Evolutionary conservation across 208 protist species (phyloP).

Genomic region (Leishmania arabica): DNA sequence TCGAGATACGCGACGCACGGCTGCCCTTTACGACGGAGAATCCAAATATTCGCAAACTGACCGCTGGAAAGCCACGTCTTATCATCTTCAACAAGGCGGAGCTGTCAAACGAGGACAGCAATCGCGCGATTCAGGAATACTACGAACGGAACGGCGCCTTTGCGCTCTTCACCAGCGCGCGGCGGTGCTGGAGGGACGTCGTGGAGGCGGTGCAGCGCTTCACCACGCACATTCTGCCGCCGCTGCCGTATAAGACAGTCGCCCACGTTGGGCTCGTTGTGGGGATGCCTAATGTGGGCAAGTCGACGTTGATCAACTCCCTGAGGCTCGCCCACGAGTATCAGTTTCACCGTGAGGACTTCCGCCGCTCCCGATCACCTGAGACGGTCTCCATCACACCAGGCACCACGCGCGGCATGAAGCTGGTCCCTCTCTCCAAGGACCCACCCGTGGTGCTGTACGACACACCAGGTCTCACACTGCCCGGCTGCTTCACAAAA

Average conservation of each 20-base stretch:
- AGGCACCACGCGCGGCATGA: constrained; percentile 77
- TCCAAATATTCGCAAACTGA: constrained; percentile 69
- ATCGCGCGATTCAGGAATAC: constrained; percentile 75
- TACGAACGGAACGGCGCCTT: constrained; percentile 75
- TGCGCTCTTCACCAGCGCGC: constrained; percentile 83
- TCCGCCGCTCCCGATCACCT: constrained; percentile 69
- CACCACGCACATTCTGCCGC: constrained; percentile 69
- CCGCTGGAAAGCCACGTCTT: constrained; percentile 61
- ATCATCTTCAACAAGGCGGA: constrained; percentile 95
- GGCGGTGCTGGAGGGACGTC: constrained; percentile 75
- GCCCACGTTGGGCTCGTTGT: constrained; percentile 89
- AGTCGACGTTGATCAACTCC: constrained; percentile 95
- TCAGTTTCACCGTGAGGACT: constrained; percentile 90
- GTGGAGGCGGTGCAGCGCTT: constrained; percentile 84
- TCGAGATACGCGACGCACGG: constrained; percentile 93
- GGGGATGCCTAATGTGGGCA: constrained; percentile 96
- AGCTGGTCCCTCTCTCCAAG: constrained; percentile 80
- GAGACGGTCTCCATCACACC: constrained; percentile 83
- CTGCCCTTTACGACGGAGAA: constrained; percentile 91
- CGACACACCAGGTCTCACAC: constrained; percentile 88
- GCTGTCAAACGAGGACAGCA: constrained; percentile 86
- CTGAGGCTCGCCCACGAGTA: constrained; percentile 91
- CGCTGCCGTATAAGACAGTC: constrained; percentile 64
- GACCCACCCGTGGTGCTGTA: constrained; percentile 88
- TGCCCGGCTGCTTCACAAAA: constrained; percentile 85